Evolutionary conservation across 352 stramenopile genomes (phyloP), one percentile per base, ranked within the genome.

Genomic region (Peronospora destructor): DNA sequence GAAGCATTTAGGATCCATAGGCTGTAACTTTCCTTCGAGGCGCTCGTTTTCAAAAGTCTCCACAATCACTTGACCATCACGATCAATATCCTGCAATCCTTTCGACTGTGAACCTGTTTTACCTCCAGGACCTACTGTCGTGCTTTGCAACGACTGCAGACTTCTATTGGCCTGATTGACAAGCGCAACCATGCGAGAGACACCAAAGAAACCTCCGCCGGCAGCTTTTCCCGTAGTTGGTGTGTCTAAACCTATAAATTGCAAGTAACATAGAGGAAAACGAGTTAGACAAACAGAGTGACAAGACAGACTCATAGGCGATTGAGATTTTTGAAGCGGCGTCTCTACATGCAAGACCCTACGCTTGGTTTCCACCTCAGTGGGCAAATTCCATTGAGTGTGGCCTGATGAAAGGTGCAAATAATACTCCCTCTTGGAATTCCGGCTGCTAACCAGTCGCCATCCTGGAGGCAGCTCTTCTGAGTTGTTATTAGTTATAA

Each of bases 31-130:
- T 6, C 81, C 83, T 47, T 91, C 81, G 19, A 91, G 61, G 2
- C 83, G 78, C 41, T 94, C 80, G 56, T 94, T 88, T 54, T 94
- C 83, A 48, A 84, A 94, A n/a, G 91, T 73, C 44, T 91, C 77
- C 17, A 84, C 73, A 7, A 87, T 32, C n/a, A 75, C 50, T 56
- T 93, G 76, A 1, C 74, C 75, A 34, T 91, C 77, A 25, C 73
- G 73, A 52, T 87, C 79, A 3, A 85, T 42, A 25, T 86, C 74
- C 39, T 81, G 71, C 5, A 65, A 76, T 19, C 68, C 70, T 56
- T 63, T 73, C 25, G 59, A 61, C 25, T 71, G 59, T 17, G 56
- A 45, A 25, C 56, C 54, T 29, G 59, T 5, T 44, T 73, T 62
- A 14, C 43, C 42, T 39, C 53, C 45, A 51, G 45, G 50, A 8